Conservation (phyloP, 768 basidiomycete species). For the Clathrus columnatus region DNA sequence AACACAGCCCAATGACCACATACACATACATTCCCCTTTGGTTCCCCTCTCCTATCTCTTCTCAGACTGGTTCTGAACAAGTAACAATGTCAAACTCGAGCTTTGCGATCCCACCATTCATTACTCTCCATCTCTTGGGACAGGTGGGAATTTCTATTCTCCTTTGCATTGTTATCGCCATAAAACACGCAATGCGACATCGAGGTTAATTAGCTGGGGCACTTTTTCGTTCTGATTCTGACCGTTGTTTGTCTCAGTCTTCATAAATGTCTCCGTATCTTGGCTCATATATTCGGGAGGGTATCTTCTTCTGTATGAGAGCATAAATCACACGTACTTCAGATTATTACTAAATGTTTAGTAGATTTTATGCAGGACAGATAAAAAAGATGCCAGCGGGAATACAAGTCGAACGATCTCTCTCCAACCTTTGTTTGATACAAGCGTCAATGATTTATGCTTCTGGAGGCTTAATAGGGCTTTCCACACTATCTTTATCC, state of each 20-base stretch:
- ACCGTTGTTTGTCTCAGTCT: neutral
- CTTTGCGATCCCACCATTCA: too few relatives aligned
- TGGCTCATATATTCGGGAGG: neutral
- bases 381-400: conserved; percentile 32
- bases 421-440: neutral
- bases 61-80: too few relatives aligned
- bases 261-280: neutral
- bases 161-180: too few relatives aligned
- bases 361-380: neutral
- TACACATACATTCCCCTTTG: too few relatives aligned
- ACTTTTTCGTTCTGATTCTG: neutral
- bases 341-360: neutral
- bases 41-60: too few relatives aligned
- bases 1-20: too few relatives aligned
- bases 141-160: too few relatives aligned
- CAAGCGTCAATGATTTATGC: neutral
- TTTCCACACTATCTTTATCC: neutral
- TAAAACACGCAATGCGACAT: neutral
- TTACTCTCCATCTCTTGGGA: too few relatives aligned
- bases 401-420: conserved; percentile 41
- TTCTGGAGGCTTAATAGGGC: neutral
- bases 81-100: too few relatives aligned
- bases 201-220: neutral
- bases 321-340: neutral
- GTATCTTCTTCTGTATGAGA: neutral